A percentile compares a stretch with the other conserved stretches of the same genome.
These are phyloP conservation scores for Kazachstania taianensis DNA, from an alignment of 805 yeast species.

Conservation along the genomic window DNA sequence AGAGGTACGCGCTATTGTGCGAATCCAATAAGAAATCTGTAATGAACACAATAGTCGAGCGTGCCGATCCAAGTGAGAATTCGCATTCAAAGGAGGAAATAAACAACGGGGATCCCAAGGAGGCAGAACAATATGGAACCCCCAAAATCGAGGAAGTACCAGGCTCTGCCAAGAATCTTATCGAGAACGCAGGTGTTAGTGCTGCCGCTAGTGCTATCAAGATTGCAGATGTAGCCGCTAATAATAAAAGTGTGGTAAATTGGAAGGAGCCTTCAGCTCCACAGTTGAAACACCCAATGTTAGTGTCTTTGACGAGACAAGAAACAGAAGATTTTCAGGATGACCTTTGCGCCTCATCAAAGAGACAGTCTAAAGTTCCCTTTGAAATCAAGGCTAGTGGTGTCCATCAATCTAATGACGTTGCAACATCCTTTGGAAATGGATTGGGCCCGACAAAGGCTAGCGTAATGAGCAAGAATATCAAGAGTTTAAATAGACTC, in stretches of 20 bases:
- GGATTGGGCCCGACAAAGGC: slow-evolving; percentile 29
- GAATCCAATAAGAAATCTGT: no score
- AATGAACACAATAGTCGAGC: not conserved
- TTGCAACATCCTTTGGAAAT: slow-evolving; percentile 28
- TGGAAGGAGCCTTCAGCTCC: slow-evolving; percentile 20
- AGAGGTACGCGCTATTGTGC: slow-evolving; percentile 6
- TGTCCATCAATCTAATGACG: slow-evolving; percentile 29
- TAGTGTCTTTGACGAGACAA: slow-evolving; percentile 15
- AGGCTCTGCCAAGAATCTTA: not conserved
- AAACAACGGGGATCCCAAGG: slow-evolving; percentile 1
- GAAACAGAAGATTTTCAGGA: slow-evolving; percentile 28
- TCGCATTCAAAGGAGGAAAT: slow-evolving; percentile 7
- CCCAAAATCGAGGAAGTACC: not conserved
- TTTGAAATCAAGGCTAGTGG: slow-evolving; percentile 32
- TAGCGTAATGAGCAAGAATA: slow-evolving; percentile 25
- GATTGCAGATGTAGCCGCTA: slow-evolving; percentile 3
- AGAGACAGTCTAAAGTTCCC: slow-evolving; percentile 18
- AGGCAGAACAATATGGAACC: no score
- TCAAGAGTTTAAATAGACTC: slow-evolving; percentile 22
- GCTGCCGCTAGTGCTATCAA: not conserved
- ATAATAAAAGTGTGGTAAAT: slow-evolving; percentile 50
- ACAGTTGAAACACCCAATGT: slow-evolving; percentile 6
- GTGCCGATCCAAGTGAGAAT: not conserved
- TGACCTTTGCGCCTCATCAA: slow-evolving; percentile 17
- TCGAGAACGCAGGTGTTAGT: not conserved